These are phyloP conservation scores for Tulasnella sp. DNA, from an alignment of 768 basidiomycete genomes.

Conservation along the genomic window DNA sequence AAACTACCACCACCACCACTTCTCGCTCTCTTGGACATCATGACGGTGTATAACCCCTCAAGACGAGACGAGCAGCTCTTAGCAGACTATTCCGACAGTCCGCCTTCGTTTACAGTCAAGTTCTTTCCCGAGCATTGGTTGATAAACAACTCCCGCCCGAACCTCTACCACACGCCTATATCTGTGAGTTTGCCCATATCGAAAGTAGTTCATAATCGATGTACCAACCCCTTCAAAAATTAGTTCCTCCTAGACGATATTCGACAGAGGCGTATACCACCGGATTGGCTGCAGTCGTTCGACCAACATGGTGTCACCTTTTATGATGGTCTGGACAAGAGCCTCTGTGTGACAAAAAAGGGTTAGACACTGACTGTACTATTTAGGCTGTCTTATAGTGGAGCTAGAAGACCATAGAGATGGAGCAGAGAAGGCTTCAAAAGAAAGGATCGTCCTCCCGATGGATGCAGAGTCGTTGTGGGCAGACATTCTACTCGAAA, in stretches of 20 bases:
- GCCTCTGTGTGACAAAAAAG: neutral
- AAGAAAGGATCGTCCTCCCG: constrained; percentile 62
- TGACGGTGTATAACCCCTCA: constrained; percentile 14
- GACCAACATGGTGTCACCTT: constrained; percentile 62
- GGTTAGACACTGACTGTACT: neutral
- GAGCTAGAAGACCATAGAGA: constrained; percentile 65
- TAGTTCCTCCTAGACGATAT: constrained; percentile 77
- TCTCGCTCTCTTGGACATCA: neutral
- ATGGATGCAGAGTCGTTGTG: constrained; percentile 69
- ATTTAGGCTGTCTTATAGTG: constrained; percentile 69
- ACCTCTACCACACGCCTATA: constrained; percentile 29
- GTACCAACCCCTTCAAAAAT: neutral
- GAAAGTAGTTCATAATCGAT: constrained; percentile 7
- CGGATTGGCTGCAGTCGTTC: constrained; percentile 74
- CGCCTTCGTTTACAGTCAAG: constrained; percentile 69
- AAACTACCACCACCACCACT: neutral
- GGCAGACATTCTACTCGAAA: constrained; percentile 55
- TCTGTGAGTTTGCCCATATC: constrained; percentile 45
- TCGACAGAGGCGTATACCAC: constrained; percentile 69
- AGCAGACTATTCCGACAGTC: constrained; percentile 17
- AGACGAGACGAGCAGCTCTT: constrained; percentile 11
- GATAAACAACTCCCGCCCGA: constrained; percentile 43
- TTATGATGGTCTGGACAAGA: constrained; percentile 52
- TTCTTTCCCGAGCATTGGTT: constrained; percentile 73
- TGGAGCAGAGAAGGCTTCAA: constrained; percentile 31